Percentiles rank a stretch among this genome's conserved stretches.
Conservation (phyloP, 169 alveolate species). For the Perkinsus olseni region DNA sequence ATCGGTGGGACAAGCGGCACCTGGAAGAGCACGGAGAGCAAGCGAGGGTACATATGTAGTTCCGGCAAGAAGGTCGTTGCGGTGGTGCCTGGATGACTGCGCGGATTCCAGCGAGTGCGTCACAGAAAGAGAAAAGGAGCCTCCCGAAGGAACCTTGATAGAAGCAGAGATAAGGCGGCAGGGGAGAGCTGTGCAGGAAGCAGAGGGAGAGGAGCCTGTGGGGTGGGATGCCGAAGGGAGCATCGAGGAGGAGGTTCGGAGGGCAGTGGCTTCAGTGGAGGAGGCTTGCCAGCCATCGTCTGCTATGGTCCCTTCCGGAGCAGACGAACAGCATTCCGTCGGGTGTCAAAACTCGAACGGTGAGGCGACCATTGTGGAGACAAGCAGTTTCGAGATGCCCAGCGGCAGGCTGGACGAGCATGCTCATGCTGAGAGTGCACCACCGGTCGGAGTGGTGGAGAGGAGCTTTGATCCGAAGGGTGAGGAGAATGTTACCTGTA, state of each 20-base stretch:
- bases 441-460: too few relatives aligned
- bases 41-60: background rate
- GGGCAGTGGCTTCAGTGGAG: background rate
- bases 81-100: background rate
- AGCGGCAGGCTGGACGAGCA: too few relatives aligned
- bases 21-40: background rate
- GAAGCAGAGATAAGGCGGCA: background rate
- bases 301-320: background rate
- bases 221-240: background rate
- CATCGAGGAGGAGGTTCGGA: background rate
- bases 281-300: background rate
- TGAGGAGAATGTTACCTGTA: too few relatives aligned
- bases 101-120: background rate
- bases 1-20: background rate
- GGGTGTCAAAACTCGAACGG: too few relatives aligned
- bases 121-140: background rate
- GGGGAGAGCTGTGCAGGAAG: background rate
- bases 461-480: too few relatives aligned
- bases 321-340: background rate
- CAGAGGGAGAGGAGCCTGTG: background rate
- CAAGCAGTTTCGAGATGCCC: too few relatives aligned
- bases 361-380: too few relatives aligned
- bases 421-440: too few relatives aligned
- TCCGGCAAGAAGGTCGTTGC: background rate
- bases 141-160: background rate